Percentiles rank a stretch among this genome's conserved stretches.
These are phyloP conservation scores for Saccharomyces uvarum DNA, from an alignment of 1,139 yeast species.

Conservation along the genomic window DNA sequence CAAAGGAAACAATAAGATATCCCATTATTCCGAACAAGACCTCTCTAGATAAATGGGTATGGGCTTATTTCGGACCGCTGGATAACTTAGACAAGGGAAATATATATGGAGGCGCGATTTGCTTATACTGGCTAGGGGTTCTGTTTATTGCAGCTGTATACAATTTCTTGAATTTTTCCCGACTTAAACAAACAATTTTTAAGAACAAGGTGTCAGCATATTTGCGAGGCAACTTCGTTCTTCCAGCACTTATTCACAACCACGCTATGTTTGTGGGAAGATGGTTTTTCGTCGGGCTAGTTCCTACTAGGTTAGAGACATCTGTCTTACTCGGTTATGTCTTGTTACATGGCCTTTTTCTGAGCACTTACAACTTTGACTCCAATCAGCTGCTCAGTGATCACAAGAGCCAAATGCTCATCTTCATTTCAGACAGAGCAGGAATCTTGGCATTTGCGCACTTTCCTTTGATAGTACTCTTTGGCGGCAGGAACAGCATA, in stretches of 20 bases:
- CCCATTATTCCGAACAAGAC: background rate
- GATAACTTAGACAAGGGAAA: slow-evolving; percentile 1
- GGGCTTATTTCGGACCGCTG: background rate
- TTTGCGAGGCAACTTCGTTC: background rate
- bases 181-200: background rate
- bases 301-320: slow-evolving; percentile 51
- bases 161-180: background rate
- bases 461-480: slow-evolving; percentile 45
- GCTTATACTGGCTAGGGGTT: background rate
- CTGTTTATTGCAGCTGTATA: background rate
- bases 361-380: slow-evolving; percentile 34
- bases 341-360: slow-evolving; percentile 38
- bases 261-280: background rate
- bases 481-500: slow-evolving; percentile 59
- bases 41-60: background rate
- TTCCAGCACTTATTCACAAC: background rate
- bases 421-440: slow-evolving; percentile 41
- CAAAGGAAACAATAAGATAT: background rate
- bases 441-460: slow-evolving; percentile 44
- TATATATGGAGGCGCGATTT: background rate
- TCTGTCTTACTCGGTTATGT: slow-evolving; percentile 42
- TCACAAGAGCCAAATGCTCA: slow-evolving; percentile 33
- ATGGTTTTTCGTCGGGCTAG: slow-evolving; percentile 12
- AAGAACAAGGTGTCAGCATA: background rate
- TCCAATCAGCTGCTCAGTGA: slow-evolving; percentile 23